Evolutionary conservation across 768 basidiomycete genomes (phyloP), one percentile per base, ranked within the genome.

Genomic region (Phlebiopsis gigantea): DNA sequence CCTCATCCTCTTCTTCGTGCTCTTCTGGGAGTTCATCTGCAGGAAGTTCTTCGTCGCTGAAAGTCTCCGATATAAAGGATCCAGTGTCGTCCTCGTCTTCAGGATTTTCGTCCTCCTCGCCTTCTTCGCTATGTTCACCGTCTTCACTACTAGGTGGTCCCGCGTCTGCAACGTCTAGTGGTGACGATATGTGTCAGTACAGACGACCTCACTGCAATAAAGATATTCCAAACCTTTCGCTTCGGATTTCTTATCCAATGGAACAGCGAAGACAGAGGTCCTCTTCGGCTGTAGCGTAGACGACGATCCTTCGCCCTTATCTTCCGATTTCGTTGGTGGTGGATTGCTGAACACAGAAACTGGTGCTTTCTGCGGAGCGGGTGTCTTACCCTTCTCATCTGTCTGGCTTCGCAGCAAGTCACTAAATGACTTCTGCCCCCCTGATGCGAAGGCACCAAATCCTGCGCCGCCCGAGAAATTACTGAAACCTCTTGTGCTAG

Each of bases 341-440:
- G 51, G 41, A 19, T 53, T 57, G 45, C 50, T 57, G 50, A 59
- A 44, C 63, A 57, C 61, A 2, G 65, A 63, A 3, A 63, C 60
- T 4, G 62, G 65, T 4, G 15, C 54, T 58, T 60, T 53, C 4
- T 41, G 39, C 10, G 41, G 14, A 31, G 44, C 39, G 15, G 29
- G 2, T 22, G 9, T 28, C 30, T 57, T 53, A 48, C 22, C 41
- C 12, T 44, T 25, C 15, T 47, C 44, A 60, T 72, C 15, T 61
- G 67, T 65, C 82, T 79, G 56, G 15, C 28, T 41, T 14, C 44
- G 41, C 14, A 88, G 69, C 46, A 89, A 64, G 26, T 88, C 83
- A n/a, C 73, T 69, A 61, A 87, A 91, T 0, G 87, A 80, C 61
- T 77, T 80, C 24, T 61, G 58, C 31, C 73, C 71, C 1, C 71